Base-by-base conservation (phyloP, 2,329 filamentous ascomycete genomes). In the Aurifilum marmelostoma region DNA sequence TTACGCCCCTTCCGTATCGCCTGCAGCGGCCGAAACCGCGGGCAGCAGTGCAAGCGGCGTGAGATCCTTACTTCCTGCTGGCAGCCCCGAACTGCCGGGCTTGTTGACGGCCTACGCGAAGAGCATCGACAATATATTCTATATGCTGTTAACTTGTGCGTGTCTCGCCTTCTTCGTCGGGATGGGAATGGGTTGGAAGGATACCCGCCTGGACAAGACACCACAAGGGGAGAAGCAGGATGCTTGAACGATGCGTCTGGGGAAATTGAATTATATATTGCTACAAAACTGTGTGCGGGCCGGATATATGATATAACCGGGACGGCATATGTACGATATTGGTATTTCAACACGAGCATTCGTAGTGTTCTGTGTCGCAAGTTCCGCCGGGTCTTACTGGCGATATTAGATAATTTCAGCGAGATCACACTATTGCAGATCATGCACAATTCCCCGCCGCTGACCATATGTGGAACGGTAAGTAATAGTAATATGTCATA, bases 101-200 rank as follows among this genome's bases (percentile, higher is more conserved):
- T n/a, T 68, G 14, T n/a, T 68, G 62, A 16, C 52, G 3, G 67
- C 63, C 7, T 65, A 66, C 67, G 58, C 67, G 32, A n/a, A 61
- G n/a, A 61, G 63, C n/a, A 39, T 66, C n/a, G 64, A 68, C 41
- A 37, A 41, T 2, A 65, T 66, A 18, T 68, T 68, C 27, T 68
- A 66, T 12, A 24, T 68, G 39, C 4, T 64, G 52, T 21, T 63
- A 2, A 56, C 27, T 2, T 54, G 65, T 27, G 56, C 43, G 7
- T 47, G 21, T 47, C 43, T 47, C 7, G 43, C 43, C 1, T 47
- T 47, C 21, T 47, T 47, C 21, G 43, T 47, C 18, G 43, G 43
- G 21, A 47, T 47, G 43, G 43, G 43, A 47, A 47, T 47, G 43
- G 43, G 43, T 47, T 47, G 43, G 43, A 47, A 47, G 43, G 43